A percentile compares a stretch with the other conserved stretches of the same genome.
Evolutionary conservation across 495 filamentous ascomycete genomes (phyloP).

Genomic region (Poronia punctata): DNA sequence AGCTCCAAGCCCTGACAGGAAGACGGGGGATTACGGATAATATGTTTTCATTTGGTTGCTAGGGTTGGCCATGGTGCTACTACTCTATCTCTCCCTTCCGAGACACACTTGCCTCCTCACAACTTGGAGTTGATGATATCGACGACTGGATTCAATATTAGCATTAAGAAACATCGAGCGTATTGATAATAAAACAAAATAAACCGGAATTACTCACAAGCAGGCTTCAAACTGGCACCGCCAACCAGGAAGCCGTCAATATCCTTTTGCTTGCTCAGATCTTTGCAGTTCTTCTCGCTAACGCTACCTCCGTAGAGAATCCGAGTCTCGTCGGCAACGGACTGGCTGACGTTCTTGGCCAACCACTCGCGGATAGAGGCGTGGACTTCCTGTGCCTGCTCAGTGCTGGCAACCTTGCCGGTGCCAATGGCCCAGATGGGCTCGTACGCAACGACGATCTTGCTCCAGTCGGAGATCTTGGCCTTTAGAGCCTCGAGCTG

Average conservation of each 20-base stretch:
- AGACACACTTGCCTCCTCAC: slow-evolving; percentile 26
- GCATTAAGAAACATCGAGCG: slow-evolving; percentile 5
- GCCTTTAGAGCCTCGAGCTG: slow-evolving; percentile 64
- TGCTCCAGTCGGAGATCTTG: slow-evolving; percentile 76
- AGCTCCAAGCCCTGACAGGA: background rate
- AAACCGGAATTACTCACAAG: slow-evolving; percentile 58
- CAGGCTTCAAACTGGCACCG: slow-evolving; percentile 96
- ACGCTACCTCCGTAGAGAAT: slow-evolving; percentile 96
- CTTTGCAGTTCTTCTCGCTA: slow-evolving; percentile 95
- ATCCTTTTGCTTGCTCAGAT: slow-evolving; percentile 82
- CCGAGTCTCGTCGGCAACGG: slow-evolving; percentile 70
- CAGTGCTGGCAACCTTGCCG: slow-evolving; percentile 88
- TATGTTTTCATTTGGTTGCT: background rate
- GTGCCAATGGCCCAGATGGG: slow-evolving; percentile 99
- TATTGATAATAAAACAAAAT: background rate
- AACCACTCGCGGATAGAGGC: slow-evolving; percentile 88
- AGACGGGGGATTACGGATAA: background rate
- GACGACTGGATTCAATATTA: slow-evolving; percentile 37
- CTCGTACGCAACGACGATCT: slow-evolving; percentile 96
- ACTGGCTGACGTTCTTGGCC: slow-evolving; percentile 58
- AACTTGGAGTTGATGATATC: slow-evolving; percentile 55
- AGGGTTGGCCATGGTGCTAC: too few species aligned
- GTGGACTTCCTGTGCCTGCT: slow-evolving; percentile 95
- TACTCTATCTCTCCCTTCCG: too few species aligned
- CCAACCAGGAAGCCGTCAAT: slow-evolving; percentile 98